phyloP scores from a whole-genome alignment of 495 filamentous ascomycete species.

The Melanomma pulvis-pyrius region DNA sequence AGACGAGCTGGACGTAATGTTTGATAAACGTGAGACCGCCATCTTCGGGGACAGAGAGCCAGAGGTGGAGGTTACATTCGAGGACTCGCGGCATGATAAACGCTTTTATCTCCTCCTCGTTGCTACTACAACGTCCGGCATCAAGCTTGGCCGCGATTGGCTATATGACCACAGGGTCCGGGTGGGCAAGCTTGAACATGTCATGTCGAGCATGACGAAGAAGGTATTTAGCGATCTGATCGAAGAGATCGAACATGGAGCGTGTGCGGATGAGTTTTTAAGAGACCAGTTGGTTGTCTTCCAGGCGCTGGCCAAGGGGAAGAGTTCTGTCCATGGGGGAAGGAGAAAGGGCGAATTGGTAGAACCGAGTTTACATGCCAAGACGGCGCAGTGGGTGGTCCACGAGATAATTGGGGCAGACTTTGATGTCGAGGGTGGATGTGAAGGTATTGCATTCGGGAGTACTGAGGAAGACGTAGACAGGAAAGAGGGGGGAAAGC shows the following conservation, averaged over 20 bases:
- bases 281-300: constrained; percentile 83
- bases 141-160: constrained; percentile 69
- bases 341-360: constrained; percentile 16
- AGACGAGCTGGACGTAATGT: constrained; percentile 21
- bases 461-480: background rate
- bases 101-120: constrained; percentile 74
- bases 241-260: constrained; percentile 57
- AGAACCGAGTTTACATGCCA: constrained; percentile 57
- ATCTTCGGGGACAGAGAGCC: constrained; percentile 20
- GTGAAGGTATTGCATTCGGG: constrained; percentile 50
- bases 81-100: constrained; percentile 63
- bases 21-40: constrained; percentile 35
- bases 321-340: constrained; percentile 45
- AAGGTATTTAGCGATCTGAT: constrained; percentile 61
- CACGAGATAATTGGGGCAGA: constrained; percentile 55
- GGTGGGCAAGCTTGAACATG: constrained; percentile 19
- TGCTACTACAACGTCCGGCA: constrained; percentile 62
- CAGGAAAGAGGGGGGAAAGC: background rate
- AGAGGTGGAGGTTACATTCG: constrained; percentile 55
- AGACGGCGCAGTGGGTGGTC: constrained; percentile 76
- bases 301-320: constrained; percentile 69
- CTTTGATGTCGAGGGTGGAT: constrained; percentile 57
- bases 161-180: constrained; percentile 55
- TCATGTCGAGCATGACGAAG: constrained; percentile 45
- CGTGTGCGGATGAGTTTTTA: constrained; percentile 69